A percentile compares a stretch with the other conserved stretches of the same genome.
phyloP scores from a whole-genome alignment of 257 asterid genomes.

The Solanum etuberosum region DNA sequence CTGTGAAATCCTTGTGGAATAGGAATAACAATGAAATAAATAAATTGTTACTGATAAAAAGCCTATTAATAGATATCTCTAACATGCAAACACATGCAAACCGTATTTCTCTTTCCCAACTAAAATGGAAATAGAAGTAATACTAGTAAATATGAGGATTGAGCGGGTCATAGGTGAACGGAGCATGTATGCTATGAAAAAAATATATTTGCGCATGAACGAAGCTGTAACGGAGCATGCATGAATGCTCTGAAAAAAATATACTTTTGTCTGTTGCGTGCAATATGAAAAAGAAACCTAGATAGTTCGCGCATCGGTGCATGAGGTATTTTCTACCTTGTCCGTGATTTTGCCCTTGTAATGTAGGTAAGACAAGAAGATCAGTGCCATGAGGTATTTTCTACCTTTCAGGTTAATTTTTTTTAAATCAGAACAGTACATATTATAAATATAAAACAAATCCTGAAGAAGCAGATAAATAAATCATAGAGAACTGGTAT shows the following conservation, averaged over 20 bases:
- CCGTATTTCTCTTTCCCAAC: neutral
- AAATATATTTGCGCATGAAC: too few relatives aligned
- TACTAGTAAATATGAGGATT: neutral
- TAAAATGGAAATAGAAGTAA: neutral
- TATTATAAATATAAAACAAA: neutral
- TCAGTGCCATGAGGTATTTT: neutral
- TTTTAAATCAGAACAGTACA: neutral
- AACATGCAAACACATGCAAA: too few relatives aligned
- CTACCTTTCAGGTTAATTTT: neutral
- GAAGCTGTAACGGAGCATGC: too few relatives aligned
- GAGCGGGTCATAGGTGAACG: neutral
- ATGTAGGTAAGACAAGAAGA: too few relatives aligned
- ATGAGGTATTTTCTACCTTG: neutral
- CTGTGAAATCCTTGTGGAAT: too few relatives aligned
- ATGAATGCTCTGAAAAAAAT: too few relatives aligned
- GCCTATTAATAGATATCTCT: neutral
- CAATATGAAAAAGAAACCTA: too few relatives aligned
- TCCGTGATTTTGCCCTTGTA: too few relatives aligned
- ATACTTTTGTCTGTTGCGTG: too few relatives aligned
- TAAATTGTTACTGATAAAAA: neutral
- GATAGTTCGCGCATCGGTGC: too few relatives aligned
- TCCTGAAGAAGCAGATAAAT: neutral
- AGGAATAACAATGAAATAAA: too few relatives aligned
- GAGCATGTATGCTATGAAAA: too few relatives aligned
- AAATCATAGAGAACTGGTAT: neutral